These are phyloP conservation scores for Abrus precatorius DNA, from an alignment of 306 rosid genomes.

Conservation along the genomic window DNA sequence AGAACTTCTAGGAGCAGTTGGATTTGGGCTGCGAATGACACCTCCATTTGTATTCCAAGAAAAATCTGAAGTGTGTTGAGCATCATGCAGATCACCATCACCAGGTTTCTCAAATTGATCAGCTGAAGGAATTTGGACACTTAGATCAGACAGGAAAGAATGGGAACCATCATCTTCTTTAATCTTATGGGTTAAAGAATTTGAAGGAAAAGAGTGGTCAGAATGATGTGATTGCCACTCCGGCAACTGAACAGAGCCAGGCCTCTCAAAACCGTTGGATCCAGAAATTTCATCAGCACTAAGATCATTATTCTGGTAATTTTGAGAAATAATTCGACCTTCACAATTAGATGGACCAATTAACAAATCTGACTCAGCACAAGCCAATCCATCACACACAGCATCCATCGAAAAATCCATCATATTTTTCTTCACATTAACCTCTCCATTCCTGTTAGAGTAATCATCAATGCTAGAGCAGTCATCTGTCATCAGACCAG, in stretches of 20 bases:
- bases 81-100: slow-evolving; percentile 56
- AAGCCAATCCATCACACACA: slow-evolving; percentile 49
- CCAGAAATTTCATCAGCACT: slow-evolving; percentile 47
- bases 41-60: slow-evolving; percentile 62
- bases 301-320: slow-evolving; percentile 44
- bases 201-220: slow-evolving; percentile 45
- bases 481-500: slow-evolving; percentile 51
- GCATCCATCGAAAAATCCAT: slow-evolving; percentile 40
- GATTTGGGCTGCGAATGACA: slow-evolving; percentile 68
- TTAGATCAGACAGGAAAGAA: slow-evolving; percentile 56
- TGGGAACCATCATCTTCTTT: slow-evolving; percentile 54
- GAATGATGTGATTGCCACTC: slow-evolving; percentile 47
- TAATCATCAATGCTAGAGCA: slow-evolving; percentile 43
- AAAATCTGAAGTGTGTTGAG: slow-evolving; percentile 61
- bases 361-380: slow-evolving; percentile 44
- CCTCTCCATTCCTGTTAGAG: slow-evolving; percentile 38
- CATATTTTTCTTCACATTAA: slow-evolving; percentile 46
- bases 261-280: slow-evolving; percentile 42
- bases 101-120: slow-evolving; percentile 58
- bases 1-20: slow-evolving; percentile 83
- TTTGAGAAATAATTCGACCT: slow-evolving; percentile 44
- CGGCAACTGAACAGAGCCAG: slow-evolving; percentile 43
- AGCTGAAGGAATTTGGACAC: slow-evolving; percentile 64
- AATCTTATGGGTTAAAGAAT: slow-evolving; percentile 44
- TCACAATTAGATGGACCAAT: slow-evolving; percentile 46